Percentiles rank a stretch among this genome's conserved stretches.
phyloP scores from a whole-genome alignment of 139 green algal genomes.

The Zygnema circumcarinatum region DNA sequence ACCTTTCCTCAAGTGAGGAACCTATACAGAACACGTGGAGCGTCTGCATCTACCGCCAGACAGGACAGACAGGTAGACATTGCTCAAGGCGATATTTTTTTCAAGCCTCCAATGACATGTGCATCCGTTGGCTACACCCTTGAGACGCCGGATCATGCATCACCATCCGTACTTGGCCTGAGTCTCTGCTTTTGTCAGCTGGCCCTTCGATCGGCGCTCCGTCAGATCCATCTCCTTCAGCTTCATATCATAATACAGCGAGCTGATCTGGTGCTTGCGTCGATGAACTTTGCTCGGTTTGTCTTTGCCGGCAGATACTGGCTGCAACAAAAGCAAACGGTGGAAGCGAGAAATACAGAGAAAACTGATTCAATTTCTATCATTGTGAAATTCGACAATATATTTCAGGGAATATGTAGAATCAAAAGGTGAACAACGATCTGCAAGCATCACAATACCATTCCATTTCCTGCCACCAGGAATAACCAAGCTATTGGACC shows the following conservation, averaged over 20 bases:
- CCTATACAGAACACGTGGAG: no score
- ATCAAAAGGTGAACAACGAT: background rate
- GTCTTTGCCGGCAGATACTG: slow-evolving; percentile 43
- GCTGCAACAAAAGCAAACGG: background rate
- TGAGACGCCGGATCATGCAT: no score
- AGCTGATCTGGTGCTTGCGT: slow-evolving; percentile 64
- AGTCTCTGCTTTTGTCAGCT: slow-evolving; percentile 61
- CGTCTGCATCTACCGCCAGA: no score
- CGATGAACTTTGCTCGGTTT: slow-evolving; percentile 54
- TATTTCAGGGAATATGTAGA: background rate
- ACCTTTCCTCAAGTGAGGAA: no score
- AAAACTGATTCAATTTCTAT: background rate
- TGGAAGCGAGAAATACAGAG: background rate
- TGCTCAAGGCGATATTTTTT: no score
- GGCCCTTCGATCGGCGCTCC: slow-evolving; percentile 44
- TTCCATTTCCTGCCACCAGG: no score
- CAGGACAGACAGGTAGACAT: no score
- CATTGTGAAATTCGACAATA: background rate
- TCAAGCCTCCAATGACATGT: no score
- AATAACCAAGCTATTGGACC: no score
- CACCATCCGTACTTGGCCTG: slow-evolving; percentile 66
- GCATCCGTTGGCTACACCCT: no score
- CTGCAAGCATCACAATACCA: no score
- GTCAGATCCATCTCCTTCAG: slow-evolving; percentile 59
- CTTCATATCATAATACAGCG: slow-evolving; percentile 61